phyloP scores from a whole-genome alignment of 148 eudicot species.

The Rhododendron molle region DNA sequence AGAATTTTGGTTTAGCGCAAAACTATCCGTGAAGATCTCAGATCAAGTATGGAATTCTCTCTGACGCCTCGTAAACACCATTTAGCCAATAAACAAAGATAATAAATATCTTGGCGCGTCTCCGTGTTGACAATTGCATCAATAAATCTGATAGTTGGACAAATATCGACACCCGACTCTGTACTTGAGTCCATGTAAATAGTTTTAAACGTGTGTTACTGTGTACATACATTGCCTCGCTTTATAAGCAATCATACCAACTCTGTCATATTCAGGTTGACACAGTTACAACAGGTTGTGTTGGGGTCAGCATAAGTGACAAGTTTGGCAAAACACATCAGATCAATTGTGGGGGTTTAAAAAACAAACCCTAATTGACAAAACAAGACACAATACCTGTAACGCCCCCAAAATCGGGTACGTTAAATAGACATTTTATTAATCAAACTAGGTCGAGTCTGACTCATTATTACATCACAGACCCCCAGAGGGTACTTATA shows the following conservation, averaged over 20 bases:
- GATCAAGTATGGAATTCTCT: not conserved
- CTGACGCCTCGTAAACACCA: not conserved
- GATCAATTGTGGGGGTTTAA: not conserved
- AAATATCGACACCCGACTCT: not conserved
- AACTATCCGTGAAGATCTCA: not conserved
- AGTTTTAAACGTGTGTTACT: not conserved
- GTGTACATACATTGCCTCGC: not conserved
- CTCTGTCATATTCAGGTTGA: not conserved
- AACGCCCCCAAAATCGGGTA: too few relatives aligned
- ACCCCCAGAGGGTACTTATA: too few relatives aligned
- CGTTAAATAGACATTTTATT: too few relatives aligned
- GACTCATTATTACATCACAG: too few relatives aligned
- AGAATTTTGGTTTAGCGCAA: too few relatives aligned
- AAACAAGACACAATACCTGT: too few relatives aligned
- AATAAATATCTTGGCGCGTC: not conserved
- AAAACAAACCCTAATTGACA: not conserved
- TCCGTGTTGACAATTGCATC: not conserved
- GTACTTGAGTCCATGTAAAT: not conserved
- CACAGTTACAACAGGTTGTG: not conserved
- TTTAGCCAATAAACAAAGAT: not conserved
- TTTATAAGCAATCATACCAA: not conserved
- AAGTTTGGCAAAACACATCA: not conserved
- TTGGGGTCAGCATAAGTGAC: not conserved
- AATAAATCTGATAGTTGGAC: not conserved
- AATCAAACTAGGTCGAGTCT: too few relatives aligned